Percentiles rank a stretch among this genome's conserved stretches.
Conservation (phyloP, 352 stramenopile genomes). For the Achlya hypogyna region DNA sequence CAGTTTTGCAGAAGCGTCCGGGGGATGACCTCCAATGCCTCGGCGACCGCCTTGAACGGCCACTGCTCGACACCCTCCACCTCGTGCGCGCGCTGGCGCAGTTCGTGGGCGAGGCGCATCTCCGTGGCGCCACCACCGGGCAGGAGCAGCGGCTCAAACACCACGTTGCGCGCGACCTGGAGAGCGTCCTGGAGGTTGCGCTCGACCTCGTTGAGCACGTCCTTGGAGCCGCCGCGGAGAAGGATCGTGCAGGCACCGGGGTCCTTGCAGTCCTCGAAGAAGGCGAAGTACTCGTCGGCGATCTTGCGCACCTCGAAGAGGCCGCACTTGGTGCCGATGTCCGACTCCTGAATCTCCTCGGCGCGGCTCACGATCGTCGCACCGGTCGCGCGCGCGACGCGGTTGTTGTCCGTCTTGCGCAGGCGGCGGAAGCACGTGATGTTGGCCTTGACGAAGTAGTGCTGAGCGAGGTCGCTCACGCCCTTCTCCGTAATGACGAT, state of each 20-base stretch:
- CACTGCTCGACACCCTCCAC: slow-evolving; percentile 96
- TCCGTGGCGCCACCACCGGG: slow-evolving; percentile 95
- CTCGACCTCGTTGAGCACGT: slow-evolving; percentile 99
- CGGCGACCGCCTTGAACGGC: slow-evolving; percentile 94
- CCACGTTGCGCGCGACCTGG: slow-evolving; percentile 98
- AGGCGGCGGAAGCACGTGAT: slow-evolving; percentile 98
- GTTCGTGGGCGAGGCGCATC: slow-evolving; percentile 95
- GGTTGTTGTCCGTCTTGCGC: slow-evolving; percentile 99
- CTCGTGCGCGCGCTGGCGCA: slow-evolving; percentile 85
- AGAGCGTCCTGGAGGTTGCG: slow-evolving; percentile 99
- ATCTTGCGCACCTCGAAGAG: slow-evolving; percentile 96
- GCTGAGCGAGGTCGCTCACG: slow-evolving; percentile 98
- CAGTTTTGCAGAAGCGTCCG: slow-evolving; percentile 99
- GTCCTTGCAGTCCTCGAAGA: slow-evolving; percentile 98
- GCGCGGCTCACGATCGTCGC: slow-evolving; percentile 97
- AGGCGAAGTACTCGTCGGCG: slow-evolving; percentile 96
- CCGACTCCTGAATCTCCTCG: slow-evolving; percentile 97
- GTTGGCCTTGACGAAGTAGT: slow-evolving; percentile 99
- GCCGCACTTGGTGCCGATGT: slow-evolving; percentile 98
- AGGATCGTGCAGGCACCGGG: slow-evolving; percentile 98
- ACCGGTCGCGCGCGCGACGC: slow-evolving; percentile 92
- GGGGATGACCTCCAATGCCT: slow-evolving; percentile 99
- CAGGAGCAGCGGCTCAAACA: slow-evolving; percentile 96
- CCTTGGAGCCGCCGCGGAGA: slow-evolving; percentile 96
- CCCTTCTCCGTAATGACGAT: slow-evolving; percentile 99